phyloP scores from a whole-genome alignment of 805 yeast genomes.

The Phaffomyces thermotolerans region DNA sequence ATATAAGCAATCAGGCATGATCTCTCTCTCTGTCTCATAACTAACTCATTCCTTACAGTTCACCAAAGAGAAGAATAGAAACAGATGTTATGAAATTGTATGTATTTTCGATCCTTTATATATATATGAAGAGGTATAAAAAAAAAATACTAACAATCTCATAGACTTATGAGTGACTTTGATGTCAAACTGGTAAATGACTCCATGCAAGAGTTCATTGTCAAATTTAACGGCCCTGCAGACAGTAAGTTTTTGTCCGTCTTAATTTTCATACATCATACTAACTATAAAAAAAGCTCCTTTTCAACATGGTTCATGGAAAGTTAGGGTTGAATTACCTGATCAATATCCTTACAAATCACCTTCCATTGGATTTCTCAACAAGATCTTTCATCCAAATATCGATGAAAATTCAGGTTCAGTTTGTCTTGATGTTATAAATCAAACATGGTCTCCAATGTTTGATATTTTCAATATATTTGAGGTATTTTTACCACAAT shows the following conservation, averaged over 20 bases:
- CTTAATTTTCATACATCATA: too few species aligned
- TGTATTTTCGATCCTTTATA: constrained; percentile 22
- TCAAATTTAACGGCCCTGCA: constrained; percentile 78
- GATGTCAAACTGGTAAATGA: constrained; percentile 81
- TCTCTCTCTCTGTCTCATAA: background rate
- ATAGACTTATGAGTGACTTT: constrained; percentile 79
- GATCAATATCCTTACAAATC: constrained; percentile 93
- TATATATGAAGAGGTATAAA: too few species aligned
- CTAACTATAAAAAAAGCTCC: constrained; percentile 43
- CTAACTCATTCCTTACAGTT: constrained; percentile 6
- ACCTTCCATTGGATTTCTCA: constrained; percentile 91
- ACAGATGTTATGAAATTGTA: constrained; percentile 93
- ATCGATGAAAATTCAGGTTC: constrained; percentile 88
- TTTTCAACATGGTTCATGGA: constrained; percentile 86
- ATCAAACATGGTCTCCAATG: constrained; percentile 98
- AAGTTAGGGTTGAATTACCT: constrained; percentile 86
- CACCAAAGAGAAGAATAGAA: constrained; percentile 52
- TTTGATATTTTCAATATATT: constrained; percentile 86
- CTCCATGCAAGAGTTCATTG: constrained; percentile 79
- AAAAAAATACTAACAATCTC: background rate
- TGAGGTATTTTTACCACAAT: constrained; percentile 89
- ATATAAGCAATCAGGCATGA: too few species aligned
- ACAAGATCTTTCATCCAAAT: constrained; percentile 91
- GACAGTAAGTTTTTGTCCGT: constrained; percentile 46
- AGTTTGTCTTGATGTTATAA: constrained; percentile 92